Evolutionary conservation across 2,329 filamentous ascomycete genomes (phyloP), one percentile per base, ranked within the genome.

Genomic region (Botrytis elliptica): DNA sequence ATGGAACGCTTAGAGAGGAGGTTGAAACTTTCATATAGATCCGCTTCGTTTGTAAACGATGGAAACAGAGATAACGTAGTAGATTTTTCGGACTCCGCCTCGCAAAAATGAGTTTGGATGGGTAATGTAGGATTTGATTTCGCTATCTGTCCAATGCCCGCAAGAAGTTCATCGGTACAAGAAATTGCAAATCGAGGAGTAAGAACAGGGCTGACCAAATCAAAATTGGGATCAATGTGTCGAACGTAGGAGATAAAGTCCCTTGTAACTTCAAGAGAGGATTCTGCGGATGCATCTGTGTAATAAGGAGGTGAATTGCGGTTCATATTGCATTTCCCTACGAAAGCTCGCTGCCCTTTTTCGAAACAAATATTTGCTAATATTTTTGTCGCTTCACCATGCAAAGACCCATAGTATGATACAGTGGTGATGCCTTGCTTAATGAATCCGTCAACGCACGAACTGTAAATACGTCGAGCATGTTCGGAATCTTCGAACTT

Each of bases 371-470:
- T 88, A 76, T 93, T 89, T 1, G 94, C 92, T 5, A 98, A 89
- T 18, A 97, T 87, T 80, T 97, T 97, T 16, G 95, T 98, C 1
- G 94, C 90, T 1, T 88, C 86, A 1, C 96, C 92, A 81, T 97
- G 91, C 75, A 93, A 89, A 36, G 95, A 98, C 74, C 94, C 94
- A 82, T 92, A 98, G 86, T 98, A 98, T 29, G 93, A 89, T 12
- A 93, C 94, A 18, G 92, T 95, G 0, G 95, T 98, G 25, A 95
- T 98, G 76, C 95, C 95, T 81, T 97, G 90, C 36, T 92, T 87
- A 7, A 98, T 88, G 0, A 94, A 96, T 67, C 92, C 90, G 25
- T 89, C 86, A 75, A 98, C 88, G 76, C 93, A 92, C 74, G 91
- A 90, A 49, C 87, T 86, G 84, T 98, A 98, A 75, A 96, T 90